Conservation (phyloP, 257 asterid genomes). For the Nicotiana obtusifolia region DNA sequence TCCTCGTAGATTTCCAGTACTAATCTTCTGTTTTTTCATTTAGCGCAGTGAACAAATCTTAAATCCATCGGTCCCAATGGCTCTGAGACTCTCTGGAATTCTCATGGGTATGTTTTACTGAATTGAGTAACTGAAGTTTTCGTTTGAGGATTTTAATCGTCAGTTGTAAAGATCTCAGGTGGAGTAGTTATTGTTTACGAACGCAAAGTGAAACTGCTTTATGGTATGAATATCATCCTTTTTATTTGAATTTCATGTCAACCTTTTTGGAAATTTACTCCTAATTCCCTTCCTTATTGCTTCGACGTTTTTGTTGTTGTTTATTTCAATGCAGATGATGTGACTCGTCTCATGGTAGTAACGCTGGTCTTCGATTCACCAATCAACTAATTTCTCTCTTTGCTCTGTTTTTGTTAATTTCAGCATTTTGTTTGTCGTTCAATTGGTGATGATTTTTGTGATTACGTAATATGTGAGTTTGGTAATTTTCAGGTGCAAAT, state of each 20-base stretch:
- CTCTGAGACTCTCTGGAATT: constrained; percentile 91
- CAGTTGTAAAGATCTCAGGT: constrained; percentile 31
- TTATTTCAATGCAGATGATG: constrained; percentile 60
- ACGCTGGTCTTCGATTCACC: not conserved
- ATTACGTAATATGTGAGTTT: not conserved
- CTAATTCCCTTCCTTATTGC: not conserved
- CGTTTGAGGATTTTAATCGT: not conserved
- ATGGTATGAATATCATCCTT: constrained; percentile 40
- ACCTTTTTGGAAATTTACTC: not conserved
- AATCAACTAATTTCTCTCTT: not conserved
- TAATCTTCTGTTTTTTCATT: not conserved
- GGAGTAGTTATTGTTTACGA: constrained; percentile 95
- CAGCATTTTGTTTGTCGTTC: not conserved
- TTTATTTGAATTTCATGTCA: not conserved
- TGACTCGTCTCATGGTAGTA: constrained; percentile 77
- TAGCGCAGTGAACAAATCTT: constrained; percentile 67
- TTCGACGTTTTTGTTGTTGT: not conserved
- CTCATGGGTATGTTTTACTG: constrained; percentile 65
- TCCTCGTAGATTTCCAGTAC: not conserved
- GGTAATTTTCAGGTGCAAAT: constrained; percentile 58
- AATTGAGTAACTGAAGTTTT: not conserved
- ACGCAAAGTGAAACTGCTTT: constrained; percentile 84
- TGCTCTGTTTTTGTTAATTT: constrained; percentile 3
- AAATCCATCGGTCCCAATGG: constrained; percentile 93
- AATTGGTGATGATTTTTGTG: not conserved